Base-by-base conservation (phyloP, 257 asterid species). In the Parsonsia alboflavescens region DNA sequence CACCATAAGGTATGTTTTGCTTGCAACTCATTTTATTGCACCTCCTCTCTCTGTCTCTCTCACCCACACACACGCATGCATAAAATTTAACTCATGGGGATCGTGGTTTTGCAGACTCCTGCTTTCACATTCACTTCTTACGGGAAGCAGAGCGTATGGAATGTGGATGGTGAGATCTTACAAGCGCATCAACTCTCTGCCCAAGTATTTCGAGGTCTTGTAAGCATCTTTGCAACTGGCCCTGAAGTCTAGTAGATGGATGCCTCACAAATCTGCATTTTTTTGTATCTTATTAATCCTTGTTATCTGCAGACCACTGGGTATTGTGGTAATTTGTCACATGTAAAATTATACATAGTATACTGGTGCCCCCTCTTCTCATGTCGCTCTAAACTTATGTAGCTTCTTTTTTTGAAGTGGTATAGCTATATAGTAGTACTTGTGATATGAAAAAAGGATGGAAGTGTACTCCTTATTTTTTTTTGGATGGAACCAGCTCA, bases 161-260 rank as follows among this genome's bases (percentile, higher is more conserved):
- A 94, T 72, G 90, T 94, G 66, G 99, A 94, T 42, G 99, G 99
- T 15, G 97, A 94, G 90, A 82, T 86, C 67, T 87, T 94, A 66
- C 82, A 58, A 68, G 99, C 97, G 22, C 99, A 92, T 69, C 82
- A 84, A 85, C 90, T 95, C 70, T 90, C 99, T 19, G 99, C 96
- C 59, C 98, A 92, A 88, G 98, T 92, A 62, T 92, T 89, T 59
- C 96, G 96, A 13, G 98, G 99, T 81, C 93, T 95, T 62, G 84
- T 92, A 77, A 86, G 87, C 87, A 70, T 95, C 82, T 95, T 92
- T 74, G 99, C 96, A n/a, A 79, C 89, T 21, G 99, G 99, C 46
- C 97, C 98, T 53, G 86, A 82, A 45, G 86, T 83, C 48, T 91
- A 84, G 73, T 0, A 15, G 48, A 16, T 6, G 22, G 22, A 71